Percentiles rank a stretch among this genome's conserved stretches.
These are phyloP conservation scores for Tulasnella sp. DNA, from an alignment of 768 basidiomycete species.

Conservation along the genomic window DNA sequence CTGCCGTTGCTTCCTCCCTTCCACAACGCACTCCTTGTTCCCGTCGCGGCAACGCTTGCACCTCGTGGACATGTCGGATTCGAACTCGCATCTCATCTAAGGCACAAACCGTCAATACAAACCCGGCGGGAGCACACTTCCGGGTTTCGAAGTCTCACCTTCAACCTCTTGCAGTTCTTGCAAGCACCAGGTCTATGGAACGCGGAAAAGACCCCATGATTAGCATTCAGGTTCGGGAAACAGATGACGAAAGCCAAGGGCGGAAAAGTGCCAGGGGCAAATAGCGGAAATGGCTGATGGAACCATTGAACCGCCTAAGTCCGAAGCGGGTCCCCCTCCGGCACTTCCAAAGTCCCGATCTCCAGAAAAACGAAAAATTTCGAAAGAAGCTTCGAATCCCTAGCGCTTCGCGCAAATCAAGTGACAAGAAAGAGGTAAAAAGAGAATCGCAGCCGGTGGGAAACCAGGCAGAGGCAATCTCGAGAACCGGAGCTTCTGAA, in stretches of 20 bases:
- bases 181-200: conserved; percentile 67
- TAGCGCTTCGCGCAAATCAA: not conserved
- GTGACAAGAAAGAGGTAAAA: not conserved
- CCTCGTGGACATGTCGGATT: conserved; percentile 52
- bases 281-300: not conserved
- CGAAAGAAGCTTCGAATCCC: not conserved
- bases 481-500: not conserved
- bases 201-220: not conserved
- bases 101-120: conserved; percentile 25
- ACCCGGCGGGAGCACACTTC: conserved; percentile 17
- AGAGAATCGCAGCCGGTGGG: not conserved
- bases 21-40: conserved; percentile 55
- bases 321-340: not conserved
- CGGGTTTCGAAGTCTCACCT: conserved; percentile 40
- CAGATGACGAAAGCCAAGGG: not conserved
- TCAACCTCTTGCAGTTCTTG: conserved; percentile 79
- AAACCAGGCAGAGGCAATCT: not conserved
- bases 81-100: conserved; percentile 85
- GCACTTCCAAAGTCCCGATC: not conserved
- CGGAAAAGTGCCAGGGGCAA: not conserved
- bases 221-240: not conserved
- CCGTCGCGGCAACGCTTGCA: conserved; percentile 54
- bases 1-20: conserved; percentile 69
- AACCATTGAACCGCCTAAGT: not conserved
- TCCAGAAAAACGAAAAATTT: not conserved